Percentiles rank a stretch among this genome's conserved stretches.
phyloP scores from a whole-genome alignment of 1,284 basidiomycete species.

The Bondarzewia mesenterica region DNA sequence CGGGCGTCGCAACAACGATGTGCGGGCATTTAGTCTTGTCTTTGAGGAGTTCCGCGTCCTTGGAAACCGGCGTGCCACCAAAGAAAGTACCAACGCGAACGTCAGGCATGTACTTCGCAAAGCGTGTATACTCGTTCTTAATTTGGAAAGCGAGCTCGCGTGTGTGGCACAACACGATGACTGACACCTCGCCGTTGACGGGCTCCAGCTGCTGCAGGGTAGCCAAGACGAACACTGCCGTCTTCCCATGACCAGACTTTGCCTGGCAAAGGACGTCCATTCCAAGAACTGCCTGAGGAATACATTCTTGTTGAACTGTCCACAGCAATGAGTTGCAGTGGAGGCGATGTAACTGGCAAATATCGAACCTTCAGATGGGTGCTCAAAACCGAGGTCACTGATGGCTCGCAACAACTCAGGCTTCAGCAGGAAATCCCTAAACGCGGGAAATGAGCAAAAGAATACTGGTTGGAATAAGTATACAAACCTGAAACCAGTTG shows the following conservation, averaged over 20 bases:
- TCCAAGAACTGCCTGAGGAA: constrained; percentile 97
- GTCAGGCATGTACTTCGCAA: constrained; percentile 99
- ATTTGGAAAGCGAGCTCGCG: constrained; percentile 99
- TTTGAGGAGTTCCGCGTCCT: constrained; percentile 91
- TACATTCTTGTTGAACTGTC: constrained; percentile 98
- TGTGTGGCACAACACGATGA: constrained; percentile 97
- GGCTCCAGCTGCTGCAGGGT: constrained; percentile 98
- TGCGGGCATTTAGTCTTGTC: constrained; percentile 98
- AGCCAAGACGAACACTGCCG: constrained; percentile 97
- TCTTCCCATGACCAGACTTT: constrained; percentile 99
- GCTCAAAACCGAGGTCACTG: constrained; percentile 98
- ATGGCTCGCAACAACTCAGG: constrained; percentile 96
- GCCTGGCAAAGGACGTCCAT: constrained; percentile 99
- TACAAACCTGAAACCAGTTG: constrained; percentile 84
- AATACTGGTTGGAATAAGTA: neutral
- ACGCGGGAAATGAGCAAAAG: constrained; percentile 3
- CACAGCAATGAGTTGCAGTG: constrained; percentile 2
- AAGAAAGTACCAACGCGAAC: constrained; percentile 98
- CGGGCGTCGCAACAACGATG: constrained; percentile 97
- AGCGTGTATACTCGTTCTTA: constrained; percentile 98
- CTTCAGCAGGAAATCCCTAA: constrained; percentile 93
- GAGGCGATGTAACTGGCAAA: neutral
- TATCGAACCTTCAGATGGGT: constrained; percentile 91
- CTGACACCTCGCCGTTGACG: constrained; percentile 95
- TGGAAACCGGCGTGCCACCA: constrained; percentile 91